phyloP scores from a whole-genome alignment of 2,329 filamentous ascomycete genomes.

The Bipolaris sorokiniana region DNA sequence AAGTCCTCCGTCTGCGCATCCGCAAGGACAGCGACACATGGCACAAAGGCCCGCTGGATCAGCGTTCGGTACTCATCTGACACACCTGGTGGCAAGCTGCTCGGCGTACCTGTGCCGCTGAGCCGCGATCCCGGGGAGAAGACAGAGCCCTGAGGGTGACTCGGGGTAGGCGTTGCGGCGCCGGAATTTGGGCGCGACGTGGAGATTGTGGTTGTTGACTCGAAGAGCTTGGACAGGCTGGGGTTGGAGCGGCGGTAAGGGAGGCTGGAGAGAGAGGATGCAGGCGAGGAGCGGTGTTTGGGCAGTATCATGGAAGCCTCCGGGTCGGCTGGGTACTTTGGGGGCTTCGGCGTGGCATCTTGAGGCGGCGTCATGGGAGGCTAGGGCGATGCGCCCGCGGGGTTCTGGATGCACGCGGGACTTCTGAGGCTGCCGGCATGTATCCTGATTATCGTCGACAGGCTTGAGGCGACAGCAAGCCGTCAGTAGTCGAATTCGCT shows the following conservation, averaged over 20 bases:
- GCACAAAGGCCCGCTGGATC: conserved; percentile 84
- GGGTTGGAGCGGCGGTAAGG: conserved; percentile 61
- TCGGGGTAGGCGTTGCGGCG: conserved; percentile 51
- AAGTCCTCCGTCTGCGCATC: conserved; percentile 85
- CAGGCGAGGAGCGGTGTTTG: conserved; percentile 65
- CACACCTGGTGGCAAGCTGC: conserved; percentile 48
- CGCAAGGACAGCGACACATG: conserved; percentile 85
- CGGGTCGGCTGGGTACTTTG: conserved; percentile 62
- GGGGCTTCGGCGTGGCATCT: conserved; percentile 47
- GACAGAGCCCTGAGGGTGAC: conserved; percentile 47
- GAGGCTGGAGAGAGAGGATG: conserved; percentile 64
- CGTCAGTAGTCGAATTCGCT: conserved; percentile 9
- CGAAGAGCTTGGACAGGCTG: conserved; percentile 60
- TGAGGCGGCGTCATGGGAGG: conserved; percentile 50
- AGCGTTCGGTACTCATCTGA: conserved; percentile 66
- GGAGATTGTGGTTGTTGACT: conserved; percentile 56
- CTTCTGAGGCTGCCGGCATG: conserved; percentile 41
- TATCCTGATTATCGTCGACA: conserved; percentile 30
- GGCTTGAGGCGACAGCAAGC: conserved; percentile 8
- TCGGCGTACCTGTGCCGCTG: conserved; percentile 49
- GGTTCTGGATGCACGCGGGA: conserved; percentile 36
- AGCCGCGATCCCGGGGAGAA: conserved; percentile 52
- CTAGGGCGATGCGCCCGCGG: conserved; percentile 47
- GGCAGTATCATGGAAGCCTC: conserved; percentile 66
- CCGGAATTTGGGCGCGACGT: conserved; percentile 51